A percentile compares a stretch with the other conserved stretches of the same genome.
Conservation (phyloP, 495 filamentous ascomycete genomes). For the Tuber borchii region DNA sequence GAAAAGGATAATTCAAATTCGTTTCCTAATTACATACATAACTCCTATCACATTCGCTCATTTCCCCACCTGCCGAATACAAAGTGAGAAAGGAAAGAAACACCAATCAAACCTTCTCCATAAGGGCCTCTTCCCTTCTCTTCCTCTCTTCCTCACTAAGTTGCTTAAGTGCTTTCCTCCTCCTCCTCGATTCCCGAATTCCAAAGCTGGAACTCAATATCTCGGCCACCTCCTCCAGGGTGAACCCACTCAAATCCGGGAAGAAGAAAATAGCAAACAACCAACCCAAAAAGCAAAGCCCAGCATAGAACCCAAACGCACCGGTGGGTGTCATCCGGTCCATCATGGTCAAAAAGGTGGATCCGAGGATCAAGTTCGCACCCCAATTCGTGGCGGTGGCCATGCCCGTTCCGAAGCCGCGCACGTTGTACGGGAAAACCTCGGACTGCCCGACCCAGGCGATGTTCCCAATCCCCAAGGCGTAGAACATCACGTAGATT, state of each 20-base stretch:
- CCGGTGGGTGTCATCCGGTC: constrained; percentile 62
- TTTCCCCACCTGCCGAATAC: background rate
- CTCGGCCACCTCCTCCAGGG: constrained; percentile 72
- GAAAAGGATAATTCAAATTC: background rate
- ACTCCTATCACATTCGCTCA: background rate
- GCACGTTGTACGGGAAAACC: constrained; percentile 76
- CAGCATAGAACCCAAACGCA: constrained; percentile 71
- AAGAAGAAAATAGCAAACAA: constrained; percentile 63
- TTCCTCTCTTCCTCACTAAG: constrained; percentile 22
- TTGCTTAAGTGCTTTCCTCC: constrained; percentile 20
- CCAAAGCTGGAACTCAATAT: constrained; percentile 50
- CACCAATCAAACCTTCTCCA: constrained; percentile 22
- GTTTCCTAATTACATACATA: background rate
- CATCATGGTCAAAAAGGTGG: constrained; percentile 86
- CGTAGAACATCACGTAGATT: constrained; percentile 76
- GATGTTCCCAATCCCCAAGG: constrained; percentile 77
- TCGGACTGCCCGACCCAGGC: constrained; percentile 85
- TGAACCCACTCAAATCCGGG: constrained; percentile 74
- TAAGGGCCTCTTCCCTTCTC: constrained; percentile 21
- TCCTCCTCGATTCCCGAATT: constrained; percentile 15
- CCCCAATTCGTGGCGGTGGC: constrained; percentile 85
- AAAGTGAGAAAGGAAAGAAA: background rate
- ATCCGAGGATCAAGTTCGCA: constrained; percentile 76
- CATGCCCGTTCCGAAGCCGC: constrained; percentile 69
- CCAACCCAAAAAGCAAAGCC: constrained; percentile 63